Evolutionary conservation across 2,329 filamentous ascomycete species (phyloP).

Genomic region (Colletotrichum sp.): DNA sequence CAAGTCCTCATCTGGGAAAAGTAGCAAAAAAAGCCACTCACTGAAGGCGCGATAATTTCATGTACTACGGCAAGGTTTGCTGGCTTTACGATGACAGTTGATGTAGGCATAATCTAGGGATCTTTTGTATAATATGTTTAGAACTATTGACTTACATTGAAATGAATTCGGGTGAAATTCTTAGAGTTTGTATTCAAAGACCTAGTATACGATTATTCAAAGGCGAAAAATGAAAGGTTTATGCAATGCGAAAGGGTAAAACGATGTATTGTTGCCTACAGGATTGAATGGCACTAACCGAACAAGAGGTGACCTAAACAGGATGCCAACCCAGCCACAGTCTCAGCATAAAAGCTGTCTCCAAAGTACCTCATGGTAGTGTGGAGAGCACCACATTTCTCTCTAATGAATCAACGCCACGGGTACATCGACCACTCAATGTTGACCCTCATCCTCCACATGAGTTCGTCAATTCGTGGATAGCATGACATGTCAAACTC

Average conservation of each 20-base stretch:
- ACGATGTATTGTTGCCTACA: background rate
- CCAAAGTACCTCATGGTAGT: background rate
- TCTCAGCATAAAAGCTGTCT: background rate
- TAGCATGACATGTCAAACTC: background rate
- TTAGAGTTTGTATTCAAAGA: no score
- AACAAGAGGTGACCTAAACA: background rate
- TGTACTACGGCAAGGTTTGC: background rate
- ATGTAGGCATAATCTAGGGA: background rate
- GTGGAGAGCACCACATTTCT: background rate
- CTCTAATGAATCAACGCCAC: background rate
- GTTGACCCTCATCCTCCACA: background rate
- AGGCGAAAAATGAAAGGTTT: background rate
- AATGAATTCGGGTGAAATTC: background rate
- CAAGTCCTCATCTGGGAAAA: conserved; percentile 7
- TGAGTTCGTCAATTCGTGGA: background rate
- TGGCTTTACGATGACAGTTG: background rate
- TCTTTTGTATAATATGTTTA: background rate
- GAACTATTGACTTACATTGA: background rate
- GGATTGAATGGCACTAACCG: background rate
- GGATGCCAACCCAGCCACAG: background rate
- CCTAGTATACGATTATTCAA: background rate
- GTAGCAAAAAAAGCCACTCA: background rate
- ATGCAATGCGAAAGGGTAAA: background rate
- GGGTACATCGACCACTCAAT: background rate
- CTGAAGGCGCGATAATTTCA: background rate